Percentiles rank a stretch among this genome's conserved stretches.
Conservation (phyloP, 1,284 basidiomycete species). For the Ustilago nuda region DNA sequence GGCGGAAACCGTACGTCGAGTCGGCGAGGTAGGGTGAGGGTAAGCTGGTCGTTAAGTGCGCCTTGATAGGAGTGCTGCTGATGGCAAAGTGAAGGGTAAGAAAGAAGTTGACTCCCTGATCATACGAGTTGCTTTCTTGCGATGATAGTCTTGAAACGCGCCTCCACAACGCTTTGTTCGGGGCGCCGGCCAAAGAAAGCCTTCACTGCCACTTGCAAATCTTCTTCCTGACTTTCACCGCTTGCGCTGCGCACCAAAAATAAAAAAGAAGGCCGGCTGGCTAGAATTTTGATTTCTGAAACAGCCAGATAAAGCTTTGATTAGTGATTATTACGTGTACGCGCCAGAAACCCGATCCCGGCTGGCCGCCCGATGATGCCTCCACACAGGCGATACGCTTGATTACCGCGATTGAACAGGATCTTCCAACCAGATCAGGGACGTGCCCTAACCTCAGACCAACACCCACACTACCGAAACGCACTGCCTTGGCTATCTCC, state of each 20-base stretch:
- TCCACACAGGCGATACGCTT: conserved; percentile 22
- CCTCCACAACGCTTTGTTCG: conserved; percentile 7
- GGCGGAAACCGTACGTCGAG: no score
- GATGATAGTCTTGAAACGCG: neutral
- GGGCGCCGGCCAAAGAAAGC: neutral
- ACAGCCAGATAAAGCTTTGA: conserved; percentile 14
- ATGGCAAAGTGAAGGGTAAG: neutral
- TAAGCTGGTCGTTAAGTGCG: no score
- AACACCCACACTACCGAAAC: neutral
- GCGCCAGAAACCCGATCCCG: neutral
- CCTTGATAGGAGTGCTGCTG: neutral
- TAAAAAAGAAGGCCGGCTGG: neutral
- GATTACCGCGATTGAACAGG: conserved; percentile 8
- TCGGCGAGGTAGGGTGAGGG: no score
- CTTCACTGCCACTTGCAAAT: conserved; percentile 17
- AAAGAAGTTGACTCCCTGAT: neutral
- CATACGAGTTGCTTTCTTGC: neutral
- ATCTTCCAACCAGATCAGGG: conserved; percentile 8
- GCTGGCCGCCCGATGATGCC: conserved; percentile 10
- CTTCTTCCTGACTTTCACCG: neutral
- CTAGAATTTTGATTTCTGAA: conserved; percentile 29
- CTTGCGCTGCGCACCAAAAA: neutral
- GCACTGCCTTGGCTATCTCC: neutral
- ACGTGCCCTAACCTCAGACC: neutral
- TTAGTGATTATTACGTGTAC: conserved; percentile 25